phyloP scores from a whole-genome alignment of 257 asterid species.

The Lycium ferocissimum region DNA sequence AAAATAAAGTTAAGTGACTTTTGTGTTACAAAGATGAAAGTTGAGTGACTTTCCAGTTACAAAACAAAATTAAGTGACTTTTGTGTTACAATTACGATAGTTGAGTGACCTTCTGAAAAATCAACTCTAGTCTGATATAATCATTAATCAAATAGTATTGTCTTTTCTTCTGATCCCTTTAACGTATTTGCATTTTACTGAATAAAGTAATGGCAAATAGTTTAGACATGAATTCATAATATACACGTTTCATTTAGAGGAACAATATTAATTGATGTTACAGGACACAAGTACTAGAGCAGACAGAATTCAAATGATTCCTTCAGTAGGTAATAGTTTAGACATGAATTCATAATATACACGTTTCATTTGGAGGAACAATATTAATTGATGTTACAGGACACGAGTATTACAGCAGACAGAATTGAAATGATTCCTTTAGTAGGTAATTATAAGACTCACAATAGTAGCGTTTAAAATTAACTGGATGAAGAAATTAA shows the following conservation, averaged over 20 bases:
- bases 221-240: not conserved
- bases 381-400: not conserved
- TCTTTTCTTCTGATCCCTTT: not conserved
- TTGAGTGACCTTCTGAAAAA: no score
- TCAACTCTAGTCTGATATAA: no score
- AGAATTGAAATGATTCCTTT: slow-evolving; percentile 42
- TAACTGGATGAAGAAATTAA: not conserved
- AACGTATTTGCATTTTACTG: not conserved
- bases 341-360: not conserved
- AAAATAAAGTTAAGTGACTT: no score
- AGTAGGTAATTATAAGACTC: slow-evolving; percentile 11
- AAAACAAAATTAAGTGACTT: no score
- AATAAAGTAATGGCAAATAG: not conserved
- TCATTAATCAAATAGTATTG: not conserved
- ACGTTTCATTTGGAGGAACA: slow-evolving; percentile 16
- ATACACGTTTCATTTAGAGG: slow-evolving; percentile 5
- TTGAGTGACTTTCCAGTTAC: no score
- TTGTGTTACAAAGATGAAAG: no score
- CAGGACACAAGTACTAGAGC: not conserved
- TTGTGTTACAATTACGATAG: no score
- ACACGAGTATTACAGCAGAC: not conserved
- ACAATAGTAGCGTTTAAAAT: not conserved
- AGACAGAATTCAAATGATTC: slow-evolving; percentile 39
- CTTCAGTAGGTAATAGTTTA: not conserved
- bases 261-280: slow-evolving; percentile 2